Percentiles rank a stretch among this genome's conserved stretches.
These are phyloP conservation scores for Wallacemonas rigidus DNA, from an alignment of 208 protist species.

Conservation along the genomic window DNA sequence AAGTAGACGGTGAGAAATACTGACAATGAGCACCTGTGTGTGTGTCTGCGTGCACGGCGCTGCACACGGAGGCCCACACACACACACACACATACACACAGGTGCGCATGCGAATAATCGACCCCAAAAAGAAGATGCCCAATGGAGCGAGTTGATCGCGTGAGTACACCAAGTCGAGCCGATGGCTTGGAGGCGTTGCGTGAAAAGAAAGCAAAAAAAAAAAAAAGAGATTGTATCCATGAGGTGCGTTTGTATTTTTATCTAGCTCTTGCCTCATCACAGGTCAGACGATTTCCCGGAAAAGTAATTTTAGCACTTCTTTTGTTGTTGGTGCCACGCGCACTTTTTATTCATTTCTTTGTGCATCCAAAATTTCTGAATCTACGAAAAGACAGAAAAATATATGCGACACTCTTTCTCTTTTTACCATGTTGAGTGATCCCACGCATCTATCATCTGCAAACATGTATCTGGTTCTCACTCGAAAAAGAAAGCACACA, in stretches of 20 bases:
- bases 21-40: no score
- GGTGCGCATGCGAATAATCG: not conserved
- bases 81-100: constrained; percentile 4
- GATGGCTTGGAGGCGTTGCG: not conserved
- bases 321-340: not conserved
- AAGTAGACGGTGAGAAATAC: not conserved
- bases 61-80: not conserved
- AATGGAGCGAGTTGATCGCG: no score
- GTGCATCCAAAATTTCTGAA: not conserved
- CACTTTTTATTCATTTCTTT: not conserved
- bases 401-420: constrained; percentile 9
- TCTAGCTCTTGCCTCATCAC: not conserved
- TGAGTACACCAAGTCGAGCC: no score
- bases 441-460: not conserved
- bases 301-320: not conserved
- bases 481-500: not conserved
- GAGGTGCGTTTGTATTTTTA: not conserved
- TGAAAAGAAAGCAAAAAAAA: not conserved
- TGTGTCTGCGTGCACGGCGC: no score
- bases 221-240: not conserved
- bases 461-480: not conserved
- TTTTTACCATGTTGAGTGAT: not conserved
- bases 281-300: not conserved
- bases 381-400: not conserved
- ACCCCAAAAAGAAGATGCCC: no score